Conservation (phyloP, 2,329 filamentous ascomycete genomes). For the Colletotrichum sidae region DNA sequence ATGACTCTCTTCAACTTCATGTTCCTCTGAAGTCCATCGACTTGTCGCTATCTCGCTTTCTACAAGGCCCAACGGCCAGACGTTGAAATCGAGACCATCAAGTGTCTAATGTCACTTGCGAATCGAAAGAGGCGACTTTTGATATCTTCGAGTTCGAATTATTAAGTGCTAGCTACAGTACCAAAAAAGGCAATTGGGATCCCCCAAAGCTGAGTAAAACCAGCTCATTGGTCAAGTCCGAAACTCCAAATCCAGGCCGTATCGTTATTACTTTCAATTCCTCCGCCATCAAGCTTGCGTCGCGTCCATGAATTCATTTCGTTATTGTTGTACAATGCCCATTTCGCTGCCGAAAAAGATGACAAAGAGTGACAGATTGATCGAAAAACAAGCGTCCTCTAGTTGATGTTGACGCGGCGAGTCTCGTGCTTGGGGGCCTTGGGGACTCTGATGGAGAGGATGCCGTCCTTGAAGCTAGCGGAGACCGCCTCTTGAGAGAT, state of each 20-base stretch:
- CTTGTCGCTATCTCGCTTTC: no score
- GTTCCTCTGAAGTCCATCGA: no score
- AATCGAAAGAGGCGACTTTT: no score
- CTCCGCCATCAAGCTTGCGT: not conserved
- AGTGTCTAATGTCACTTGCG: no score
- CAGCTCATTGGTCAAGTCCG: not conserved
- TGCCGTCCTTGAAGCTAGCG: slow-evolving; percentile 73
- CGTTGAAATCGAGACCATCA: no score
- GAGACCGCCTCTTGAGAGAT: slow-evolving; percentile 72
- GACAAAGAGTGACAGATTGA: no score
- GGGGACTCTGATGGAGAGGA: slow-evolving; percentile 73
- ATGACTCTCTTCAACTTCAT: no score
- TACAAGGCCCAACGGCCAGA: no score
- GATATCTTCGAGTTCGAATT: not conserved
- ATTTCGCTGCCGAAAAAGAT: not conserved
- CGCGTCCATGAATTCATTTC: no score
- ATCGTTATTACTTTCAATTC: not conserved
- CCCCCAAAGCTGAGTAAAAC: not conserved
- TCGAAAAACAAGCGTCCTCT: slow-evolving; percentile 40
- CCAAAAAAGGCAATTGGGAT: not conserved
- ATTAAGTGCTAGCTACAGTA: slow-evolving; percentile 1
- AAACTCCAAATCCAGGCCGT: slow-evolving; percentile 18
- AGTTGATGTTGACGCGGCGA: slow-evolving; percentile 67
- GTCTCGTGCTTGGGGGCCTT: slow-evolving; percentile 72
- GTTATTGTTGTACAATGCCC: slow-evolving; percentile 12